A percentile compares a stretch with the other conserved stretches of the same genome.
Conservation (phyloP, 306 rosid genomes). For the Senna siamea region DNA sequence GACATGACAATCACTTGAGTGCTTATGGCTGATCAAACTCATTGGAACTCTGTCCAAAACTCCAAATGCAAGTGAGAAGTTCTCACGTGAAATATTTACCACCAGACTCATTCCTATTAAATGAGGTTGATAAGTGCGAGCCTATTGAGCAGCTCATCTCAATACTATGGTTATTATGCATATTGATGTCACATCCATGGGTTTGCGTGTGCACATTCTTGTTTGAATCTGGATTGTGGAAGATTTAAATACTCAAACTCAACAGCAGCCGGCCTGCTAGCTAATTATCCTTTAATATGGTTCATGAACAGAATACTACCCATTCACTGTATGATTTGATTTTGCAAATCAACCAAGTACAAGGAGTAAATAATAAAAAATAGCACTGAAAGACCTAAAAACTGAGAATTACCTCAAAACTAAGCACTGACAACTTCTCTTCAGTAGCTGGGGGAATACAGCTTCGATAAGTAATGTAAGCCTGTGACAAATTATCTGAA, state of each 20-base stretch:
- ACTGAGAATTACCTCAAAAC: constrained; percentile 69
- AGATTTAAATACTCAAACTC: background rate
- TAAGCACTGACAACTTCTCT: constrained; percentile 74
- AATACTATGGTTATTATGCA: constrained; percentile 17
- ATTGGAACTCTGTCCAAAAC: background rate
- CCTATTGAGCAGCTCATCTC: constrained; percentile 23
- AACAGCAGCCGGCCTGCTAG: background rate
- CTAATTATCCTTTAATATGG: constrained; percentile 24
- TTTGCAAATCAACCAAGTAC: too few species aligned
- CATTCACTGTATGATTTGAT: constrained; percentile 18
- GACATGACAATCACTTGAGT: background rate
- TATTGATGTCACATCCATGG: too few species aligned
- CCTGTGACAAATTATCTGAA: constrained; percentile 48
- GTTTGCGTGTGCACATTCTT: too few species aligned
- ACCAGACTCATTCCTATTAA: constrained; percentile 15
- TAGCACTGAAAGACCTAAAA: constrained; percentile 14
- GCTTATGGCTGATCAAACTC: constrained; percentile 1
- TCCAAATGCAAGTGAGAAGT: background rate
- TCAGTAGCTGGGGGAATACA: constrained; percentile 75
- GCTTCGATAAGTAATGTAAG: constrained; percentile 82
- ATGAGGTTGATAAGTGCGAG: background rate
- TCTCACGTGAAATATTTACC: constrained; percentile 19
- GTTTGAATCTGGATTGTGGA: background rate
- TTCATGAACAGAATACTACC: constrained; percentile 27
- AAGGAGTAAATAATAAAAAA: background rate